These are phyloP conservation scores for Umbilicaria muhlenbergii DNA, from an alignment of 495 filamentous ascomycete genomes.

Conservation along the genomic window DNA sequence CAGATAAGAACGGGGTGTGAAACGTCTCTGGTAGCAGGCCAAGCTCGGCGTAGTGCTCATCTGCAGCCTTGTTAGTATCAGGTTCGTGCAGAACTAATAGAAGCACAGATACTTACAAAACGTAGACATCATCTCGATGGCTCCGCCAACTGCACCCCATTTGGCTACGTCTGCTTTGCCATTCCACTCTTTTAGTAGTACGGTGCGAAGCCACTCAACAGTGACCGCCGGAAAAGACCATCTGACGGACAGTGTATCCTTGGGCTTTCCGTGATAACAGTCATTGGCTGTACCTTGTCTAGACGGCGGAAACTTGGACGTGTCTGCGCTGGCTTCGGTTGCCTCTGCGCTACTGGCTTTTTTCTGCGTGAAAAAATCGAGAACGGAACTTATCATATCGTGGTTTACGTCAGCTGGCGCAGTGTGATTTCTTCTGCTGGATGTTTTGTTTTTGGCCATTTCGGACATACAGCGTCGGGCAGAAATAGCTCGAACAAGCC, in stretches of 20 bases:
- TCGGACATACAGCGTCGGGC: constrained; percentile 35
- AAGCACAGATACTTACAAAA: constrained; percentile 38
- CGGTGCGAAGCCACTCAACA: constrained; percentile 64
- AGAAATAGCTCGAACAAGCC: constrained; percentile 37
- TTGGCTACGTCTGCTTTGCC: constrained; percentile 51
- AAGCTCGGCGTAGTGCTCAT: constrained; percentile 45
- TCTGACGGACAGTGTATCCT: too few species aligned
- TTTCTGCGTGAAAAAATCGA: neutral
- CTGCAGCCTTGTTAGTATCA: constrained; percentile 15
- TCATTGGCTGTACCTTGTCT: neutral
- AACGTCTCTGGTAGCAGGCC: constrained; percentile 53
- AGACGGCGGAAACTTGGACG: constrained; percentile 6
- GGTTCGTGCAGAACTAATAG: neutral
- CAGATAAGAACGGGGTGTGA: constrained; percentile 56
- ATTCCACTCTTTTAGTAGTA: constrained; percentile 66
- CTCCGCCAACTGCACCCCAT: constrained; percentile 53
- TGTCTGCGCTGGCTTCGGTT: constrained; percentile 18
- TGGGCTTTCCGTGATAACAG: neutral
- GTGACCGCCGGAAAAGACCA: constrained; percentile 30
- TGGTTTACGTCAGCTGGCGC: constrained; percentile 4
- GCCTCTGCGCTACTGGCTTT: constrained; percentile 4
- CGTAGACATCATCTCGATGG: constrained; percentile 56
- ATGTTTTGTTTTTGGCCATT: constrained; percentile 26
- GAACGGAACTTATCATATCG: neutral
- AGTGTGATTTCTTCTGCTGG: neutral